A percentile compares a stretch with the other conserved stretches of the same genome.
phyloP scores from a whole-genome alignment of 768 basidiomycete species.

The Amanita thiersii region DNA sequence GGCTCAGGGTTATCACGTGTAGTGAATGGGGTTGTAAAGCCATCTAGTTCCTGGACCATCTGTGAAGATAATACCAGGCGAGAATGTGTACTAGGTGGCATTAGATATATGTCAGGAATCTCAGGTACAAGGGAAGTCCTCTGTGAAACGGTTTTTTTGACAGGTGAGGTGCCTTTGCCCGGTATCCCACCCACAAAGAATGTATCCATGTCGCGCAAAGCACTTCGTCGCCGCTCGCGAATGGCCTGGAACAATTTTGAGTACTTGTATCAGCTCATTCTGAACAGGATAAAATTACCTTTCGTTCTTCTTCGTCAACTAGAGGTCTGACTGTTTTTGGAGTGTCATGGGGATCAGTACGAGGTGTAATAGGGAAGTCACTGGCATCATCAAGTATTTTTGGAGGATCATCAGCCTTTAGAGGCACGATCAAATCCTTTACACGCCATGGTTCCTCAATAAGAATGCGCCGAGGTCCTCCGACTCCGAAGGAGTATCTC shows the following conservation, averaged over 20 bases:
- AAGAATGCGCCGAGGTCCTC: slow-evolving; percentile 38
- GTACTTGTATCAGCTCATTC: background rate
- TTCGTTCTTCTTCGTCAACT: slow-evolving; percentile 39
- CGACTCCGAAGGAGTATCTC: slow-evolving; percentile 37
- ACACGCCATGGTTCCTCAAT: slow-evolving; percentile 49
- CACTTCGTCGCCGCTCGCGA: slow-evolving; percentile 53
- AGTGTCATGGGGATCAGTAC: slow-evolving; percentile 11
- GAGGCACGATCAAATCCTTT: slow-evolving; percentile 38
- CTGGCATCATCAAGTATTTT: no score
- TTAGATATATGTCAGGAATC: slow-evolving; percentile 4
- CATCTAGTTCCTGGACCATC: background rate
- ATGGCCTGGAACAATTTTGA: slow-evolving; percentile 35
- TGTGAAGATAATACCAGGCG: background rate
- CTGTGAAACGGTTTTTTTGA: slow-evolving; percentile 7
- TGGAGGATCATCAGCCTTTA: background rate
- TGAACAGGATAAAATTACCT: slow-evolving; percentile 17
- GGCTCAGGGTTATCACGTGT: background rate
- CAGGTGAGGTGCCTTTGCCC: slow-evolving; percentile 32
- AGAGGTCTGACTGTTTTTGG: slow-evolving; percentile 15
- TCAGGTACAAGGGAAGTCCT: slow-evolving; percentile 9
- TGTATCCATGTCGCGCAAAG: slow-evolving; percentile 37
- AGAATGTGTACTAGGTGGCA: background rate
- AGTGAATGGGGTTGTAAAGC: background rate
- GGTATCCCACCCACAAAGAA: slow-evolving; percentile 49
- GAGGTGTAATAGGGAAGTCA: background rate